Base-by-base conservation (phyloP, 2,329 filamentous ascomycete species). In the Colletotrichum agaves region DNA sequence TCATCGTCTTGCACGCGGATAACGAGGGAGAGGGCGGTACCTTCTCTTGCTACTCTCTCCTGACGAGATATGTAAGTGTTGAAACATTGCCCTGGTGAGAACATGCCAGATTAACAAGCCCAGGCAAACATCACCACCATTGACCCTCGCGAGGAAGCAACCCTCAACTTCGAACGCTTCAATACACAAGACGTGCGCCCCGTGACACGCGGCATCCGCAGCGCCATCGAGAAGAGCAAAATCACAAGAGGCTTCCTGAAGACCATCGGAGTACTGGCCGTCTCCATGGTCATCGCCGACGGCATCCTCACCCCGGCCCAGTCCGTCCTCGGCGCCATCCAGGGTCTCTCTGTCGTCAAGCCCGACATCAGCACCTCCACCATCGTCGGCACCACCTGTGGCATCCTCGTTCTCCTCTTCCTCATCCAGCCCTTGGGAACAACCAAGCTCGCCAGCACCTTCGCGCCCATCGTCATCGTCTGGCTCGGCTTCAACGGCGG, bases 11-110 rank as follows among this genome's bases (percentile, higher is more conserved):
- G 5, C 81, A 80, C 37, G 90, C 90, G 59, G 90, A 92, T 75
- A 89, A 92, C 69, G 89, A 92, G 73, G 90, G 90, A 49, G 89
- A 92, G 73, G 90, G 90, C 31, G 90, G 90, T 33, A 91, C 89
- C 0, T 92, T 92, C 76, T 87, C 86, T 33, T 84, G 89, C 27
- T 91, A 91, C 75, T 88, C 87, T 3, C 77, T 92, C 13, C 82
- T 92, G 2, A 85, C 88, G 4, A 81, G 88, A 71, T 89, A 86
- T 75, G 84, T 84, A 74, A 73, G 79, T 73, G 2, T 5, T n/a
- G n/a, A 27, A 35, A 17, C 27, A 50, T 15, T 3, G 17, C 8
- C 7, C 21, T 19, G 17, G 27, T 21, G 19, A 44, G 1, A 19
- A n/a, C 13, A 3, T 23, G 37, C 17, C 10, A 21, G 44, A 23